Evolutionary conservation across 306 rosid genomes (phyloP).

Genomic region (Trifolium subterraneum): DNA sequence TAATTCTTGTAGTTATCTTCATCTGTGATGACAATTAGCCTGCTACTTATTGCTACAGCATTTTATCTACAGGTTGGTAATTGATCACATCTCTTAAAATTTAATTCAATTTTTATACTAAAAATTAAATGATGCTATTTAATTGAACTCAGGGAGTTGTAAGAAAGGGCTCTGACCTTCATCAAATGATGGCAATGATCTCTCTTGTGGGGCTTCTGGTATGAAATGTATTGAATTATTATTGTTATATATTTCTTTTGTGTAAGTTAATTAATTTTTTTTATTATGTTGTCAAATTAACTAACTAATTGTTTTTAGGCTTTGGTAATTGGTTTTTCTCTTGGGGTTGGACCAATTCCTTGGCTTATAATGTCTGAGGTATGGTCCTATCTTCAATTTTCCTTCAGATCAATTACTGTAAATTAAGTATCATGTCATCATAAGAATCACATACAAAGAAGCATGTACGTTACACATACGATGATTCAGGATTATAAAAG

Average conservation of each 20-base stretch:
- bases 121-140: constrained; percentile 36
- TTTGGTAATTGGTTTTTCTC: constrained; percentile 59
- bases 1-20: constrained; percentile 53
- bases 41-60: constrained; percentile 57
- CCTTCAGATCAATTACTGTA: too few species aligned
- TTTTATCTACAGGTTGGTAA: constrained; percentile 66
- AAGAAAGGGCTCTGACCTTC: constrained; percentile 46
- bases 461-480: too few species aligned
- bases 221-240: constrained; percentile 30
- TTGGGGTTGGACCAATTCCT: constrained; percentile 77
- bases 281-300: background rate
- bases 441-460: background rate
- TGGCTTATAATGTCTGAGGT: constrained; percentile 93
- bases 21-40: constrained; percentile 66
- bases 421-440: background rate
- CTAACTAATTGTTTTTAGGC: constrained; percentile 44
- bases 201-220: constrained; percentile 75
- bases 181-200: constrained; percentile 41
- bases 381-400: background rate
- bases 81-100: background rate
- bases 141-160: constrained; percentile 47
- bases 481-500: too few species aligned
- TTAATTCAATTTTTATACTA: background rate
- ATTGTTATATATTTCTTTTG: background rate
- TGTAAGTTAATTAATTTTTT: background rate